A percentile compares a stretch with the other conserved stretches of the same genome.
Conservation (phyloP, 2,329 filamentous ascomycete species). For the Penicillium concentricum region DNA sequence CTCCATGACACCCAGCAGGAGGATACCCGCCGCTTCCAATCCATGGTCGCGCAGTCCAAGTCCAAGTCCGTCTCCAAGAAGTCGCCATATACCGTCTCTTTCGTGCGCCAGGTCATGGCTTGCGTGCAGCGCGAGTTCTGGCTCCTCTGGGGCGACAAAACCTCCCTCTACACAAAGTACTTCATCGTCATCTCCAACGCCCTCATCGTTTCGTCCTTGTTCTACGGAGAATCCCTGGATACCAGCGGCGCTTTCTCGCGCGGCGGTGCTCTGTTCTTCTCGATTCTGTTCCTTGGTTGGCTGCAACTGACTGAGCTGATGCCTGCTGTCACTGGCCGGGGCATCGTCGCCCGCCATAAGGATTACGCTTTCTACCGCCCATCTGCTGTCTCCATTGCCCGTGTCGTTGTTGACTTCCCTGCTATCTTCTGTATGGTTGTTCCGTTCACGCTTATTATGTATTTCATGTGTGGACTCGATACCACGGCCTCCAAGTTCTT, state of each 20-base stretch:
- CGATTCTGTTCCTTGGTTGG: slow-evolving; percentile 66
- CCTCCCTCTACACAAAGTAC: slow-evolving; percentile 73
- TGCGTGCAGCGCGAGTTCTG: slow-evolving; percentile 71
- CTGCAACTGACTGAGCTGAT: slow-evolving; percentile 76
- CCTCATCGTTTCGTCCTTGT: slow-evolving; percentile 75
- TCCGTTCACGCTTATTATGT: slow-evolving; percentile 63
- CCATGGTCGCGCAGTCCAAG: slow-evolving; percentile 61
- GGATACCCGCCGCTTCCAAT: slow-evolving; percentile 65
- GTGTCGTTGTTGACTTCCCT: slow-evolving; percentile 63
- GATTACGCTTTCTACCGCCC: slow-evolving; percentile 71
- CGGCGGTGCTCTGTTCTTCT: slow-evolving; percentile 65
- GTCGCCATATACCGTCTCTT: slow-evolving; percentile 74
- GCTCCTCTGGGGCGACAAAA: slow-evolving; percentile 73
- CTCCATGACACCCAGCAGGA: slow-evolving; percentile 57
- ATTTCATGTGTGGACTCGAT: slow-evolving; percentile 63
- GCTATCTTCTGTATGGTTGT: slow-evolving; percentile 59
- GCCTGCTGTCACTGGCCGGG: slow-evolving; percentile 70
- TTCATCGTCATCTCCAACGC: slow-evolving; percentile 74
- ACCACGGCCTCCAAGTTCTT: slow-evolving; percentile 63
- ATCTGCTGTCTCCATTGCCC: slow-evolving; percentile 61
- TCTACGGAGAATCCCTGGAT: slow-evolving; percentile 64
- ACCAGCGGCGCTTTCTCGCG: slow-evolving; percentile 63
- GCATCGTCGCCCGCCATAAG: slow-evolving; percentile 66
- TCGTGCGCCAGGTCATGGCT: slow-evolving; percentile 63
- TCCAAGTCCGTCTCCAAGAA: slow-evolving; percentile 67